A percentile compares a stretch with the other conserved stretches of the same genome.
Conservation (phyloP, 1,284 basidiomycete species). For the Boletus semigastroideus region DNA sequence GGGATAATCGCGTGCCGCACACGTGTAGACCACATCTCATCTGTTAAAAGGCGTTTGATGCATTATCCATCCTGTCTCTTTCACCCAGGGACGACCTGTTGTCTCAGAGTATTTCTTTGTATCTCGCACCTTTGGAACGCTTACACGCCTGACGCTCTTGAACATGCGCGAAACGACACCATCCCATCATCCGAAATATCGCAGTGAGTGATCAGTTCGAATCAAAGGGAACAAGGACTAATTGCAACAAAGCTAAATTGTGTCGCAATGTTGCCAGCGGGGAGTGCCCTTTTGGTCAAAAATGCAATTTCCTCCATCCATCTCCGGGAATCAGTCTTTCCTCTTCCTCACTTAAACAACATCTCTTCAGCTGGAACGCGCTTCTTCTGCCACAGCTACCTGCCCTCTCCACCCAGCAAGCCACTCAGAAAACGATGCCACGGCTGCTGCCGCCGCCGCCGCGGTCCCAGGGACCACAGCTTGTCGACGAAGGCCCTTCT, state of each 20-base stretch:
- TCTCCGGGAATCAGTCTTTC: constrained; percentile 3
- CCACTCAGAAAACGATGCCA: constrained; percentile 1
- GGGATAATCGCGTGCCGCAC: constrained; percentile 34
- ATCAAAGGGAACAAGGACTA: constrained; percentile 1
- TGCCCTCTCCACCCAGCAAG: constrained; percentile 13
- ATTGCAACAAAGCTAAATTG: constrained; percentile 26
- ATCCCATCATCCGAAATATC: constrained; percentile 29
- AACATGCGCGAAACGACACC: constrained; percentile 7
- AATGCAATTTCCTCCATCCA: constrained; percentile 35
- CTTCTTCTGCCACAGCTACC: constrained; percentile 18
- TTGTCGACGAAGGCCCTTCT: constrained; percentile 17
- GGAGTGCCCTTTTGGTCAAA: constrained; percentile 27
- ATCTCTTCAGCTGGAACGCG: constrained; percentile 17
- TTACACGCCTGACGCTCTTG: constrained; percentile 1
- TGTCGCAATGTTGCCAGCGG: constrained; percentile 31
- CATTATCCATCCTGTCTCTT: constrained; percentile 4
- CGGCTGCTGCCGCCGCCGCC: constrained; percentile 1
- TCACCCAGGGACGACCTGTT: constrained; percentile 2
- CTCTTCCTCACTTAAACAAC: constrained; percentile 12
- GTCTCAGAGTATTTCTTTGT: not conserved
- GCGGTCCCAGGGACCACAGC: constrained; percentile 6
- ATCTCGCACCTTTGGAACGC: not conserved
- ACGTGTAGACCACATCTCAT: constrained; percentile 34
- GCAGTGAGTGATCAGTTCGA: constrained; percentile 27
- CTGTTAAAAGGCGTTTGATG: constrained; percentile 29